Evolutionary conservation across 2,329 filamentous ascomycete genomes (phyloP).

Genomic region (Botrytis fragariae): DNA sequence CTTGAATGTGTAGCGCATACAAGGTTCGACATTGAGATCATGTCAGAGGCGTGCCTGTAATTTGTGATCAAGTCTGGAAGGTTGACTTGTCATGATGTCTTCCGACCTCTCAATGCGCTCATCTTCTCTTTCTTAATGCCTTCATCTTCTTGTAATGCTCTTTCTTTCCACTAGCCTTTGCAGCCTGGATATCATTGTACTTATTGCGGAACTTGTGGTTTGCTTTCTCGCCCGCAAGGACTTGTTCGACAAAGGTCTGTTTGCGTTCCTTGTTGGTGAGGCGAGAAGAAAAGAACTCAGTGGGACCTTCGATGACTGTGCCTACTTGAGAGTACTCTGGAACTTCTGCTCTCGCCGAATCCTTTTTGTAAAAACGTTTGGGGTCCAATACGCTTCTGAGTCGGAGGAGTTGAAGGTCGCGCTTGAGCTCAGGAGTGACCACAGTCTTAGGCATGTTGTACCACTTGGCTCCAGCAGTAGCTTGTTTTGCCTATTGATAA

Average conservation of each 20-base stretch:
- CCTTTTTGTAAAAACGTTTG: conserved; percentile 66
- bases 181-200: conserved; percentile 78
- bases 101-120: conserved; percentile 11
- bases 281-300: conserved; percentile 79
- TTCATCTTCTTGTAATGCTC: conserved; percentile 81
- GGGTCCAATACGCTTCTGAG: conserved; percentile 88
- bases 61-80: not conserved
- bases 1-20: not conserved
- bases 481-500: conserved; percentile 43
- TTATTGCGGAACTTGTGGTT: conserved; percentile 78
- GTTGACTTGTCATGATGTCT: not conserved
- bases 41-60: not conserved
- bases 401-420: conserved; percentile 83
- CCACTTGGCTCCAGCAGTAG: conserved; percentile 78
- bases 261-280: conserved; percentile 86
- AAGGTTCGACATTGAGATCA: not conserved
- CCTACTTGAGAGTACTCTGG: conserved; percentile 85
- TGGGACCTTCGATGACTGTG: conserved; percentile 82
- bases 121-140: conserved; percentile 37
- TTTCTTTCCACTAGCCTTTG: conserved; percentile 86
- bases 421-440: conserved; percentile 79
- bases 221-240: conserved; percentile 65
- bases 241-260: conserved; percentile 80
- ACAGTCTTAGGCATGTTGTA: conserved; percentile 83
- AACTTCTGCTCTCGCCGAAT: conserved; percentile 61